phyloP scores from a whole-genome alignment of 2,329 filamentous ascomycete species.

The Aureobasidium sp. region DNA sequence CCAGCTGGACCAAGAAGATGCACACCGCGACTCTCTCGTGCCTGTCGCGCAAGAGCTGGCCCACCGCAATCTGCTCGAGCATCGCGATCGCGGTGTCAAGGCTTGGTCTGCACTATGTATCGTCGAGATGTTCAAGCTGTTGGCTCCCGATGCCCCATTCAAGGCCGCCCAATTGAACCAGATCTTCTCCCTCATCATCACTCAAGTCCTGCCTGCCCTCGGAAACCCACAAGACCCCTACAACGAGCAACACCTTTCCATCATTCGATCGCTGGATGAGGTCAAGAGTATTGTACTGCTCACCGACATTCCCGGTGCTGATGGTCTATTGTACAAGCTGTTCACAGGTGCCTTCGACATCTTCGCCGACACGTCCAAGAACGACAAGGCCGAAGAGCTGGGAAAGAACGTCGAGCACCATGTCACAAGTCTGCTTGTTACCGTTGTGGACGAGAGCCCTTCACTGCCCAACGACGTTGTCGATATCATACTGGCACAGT shows the following conservation, averaged over 20 bases:
- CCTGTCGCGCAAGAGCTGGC: constrained; percentile 80
- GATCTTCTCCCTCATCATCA: constrained; percentile 85
- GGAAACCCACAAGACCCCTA: constrained; percentile 83
- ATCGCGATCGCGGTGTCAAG: constrained; percentile 89
- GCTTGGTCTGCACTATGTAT: constrained; percentile 83
- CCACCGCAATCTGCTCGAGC: constrained; percentile 69
- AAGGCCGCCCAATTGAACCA: constrained; percentile 87
- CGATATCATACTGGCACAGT: constrained; percentile 91
- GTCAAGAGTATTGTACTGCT: constrained; percentile 92
- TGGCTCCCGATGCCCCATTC: constrained; percentile 91
- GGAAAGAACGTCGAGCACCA: constrained; percentile 91
- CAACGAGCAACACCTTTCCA: constrained; percentile 86
- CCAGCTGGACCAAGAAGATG: constrained; percentile 78
- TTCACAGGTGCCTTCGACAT: constrained; percentile 91
- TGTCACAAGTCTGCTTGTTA: constrained; percentile 77
- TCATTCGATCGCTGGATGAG: constrained; percentile 78
- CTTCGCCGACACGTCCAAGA: constrained; percentile 68
- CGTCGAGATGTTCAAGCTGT: constrained; percentile 86
- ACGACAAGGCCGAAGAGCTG: constrained; percentile 68
- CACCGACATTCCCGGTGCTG: constrained; percentile 75
- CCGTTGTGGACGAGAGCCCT: constrained; percentile 76
- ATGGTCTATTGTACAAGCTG: constrained; percentile 68
- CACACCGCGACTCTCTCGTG: constrained; percentile 72
- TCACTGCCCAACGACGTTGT: constrained; percentile 73
- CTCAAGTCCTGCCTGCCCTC: constrained; percentile 72